Evolutionary conservation across 345 rosid species (phyloP).

Genomic region (Xanthoceras sorbifolium): DNA sequence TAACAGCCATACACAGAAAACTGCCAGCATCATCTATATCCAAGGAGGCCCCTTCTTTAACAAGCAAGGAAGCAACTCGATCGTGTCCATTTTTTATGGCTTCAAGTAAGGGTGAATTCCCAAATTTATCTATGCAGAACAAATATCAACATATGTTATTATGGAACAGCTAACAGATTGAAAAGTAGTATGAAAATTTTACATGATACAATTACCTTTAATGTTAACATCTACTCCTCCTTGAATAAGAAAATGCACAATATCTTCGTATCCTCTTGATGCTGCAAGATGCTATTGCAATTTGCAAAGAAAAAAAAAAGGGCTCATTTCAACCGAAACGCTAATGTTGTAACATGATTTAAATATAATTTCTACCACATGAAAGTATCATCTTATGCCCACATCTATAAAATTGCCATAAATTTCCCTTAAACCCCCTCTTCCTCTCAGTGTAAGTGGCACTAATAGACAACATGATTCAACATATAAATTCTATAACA

Average conservation of each 20-base stretch:
- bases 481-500: too few species aligned
- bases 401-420: background rate
- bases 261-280: constrained; percentile 76
- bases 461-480: too few species aligned
- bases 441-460: background rate
- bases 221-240: constrained; percentile 59
- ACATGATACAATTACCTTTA: constrained; percentile 55
- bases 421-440: background rate
- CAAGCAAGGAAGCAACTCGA: constrained; percentile 59
- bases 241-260: constrained; percentile 61
- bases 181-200: background rate
- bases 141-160: constrained; percentile 6
- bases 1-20: constrained; percentile 67
- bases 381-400: background rate
- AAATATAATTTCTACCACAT: background rate
- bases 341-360: background rate
- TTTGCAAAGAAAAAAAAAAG: constrained; percentile 15
- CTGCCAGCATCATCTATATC: constrained; percentile 73
- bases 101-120: constrained; percentile 83
- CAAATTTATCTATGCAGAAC: constrained; percentile 67
- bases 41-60: constrained; percentile 67
- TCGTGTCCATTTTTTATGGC: constrained; percentile 82
- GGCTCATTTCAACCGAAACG: background rate
- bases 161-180: background rate
- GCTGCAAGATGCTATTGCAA: constrained; percentile 87